Evolutionary conservation across 2,329 filamentous ascomycete species (phyloP), one percentile per base, ranked within the genome.

Genomic region (Coniella vitis): DNA sequence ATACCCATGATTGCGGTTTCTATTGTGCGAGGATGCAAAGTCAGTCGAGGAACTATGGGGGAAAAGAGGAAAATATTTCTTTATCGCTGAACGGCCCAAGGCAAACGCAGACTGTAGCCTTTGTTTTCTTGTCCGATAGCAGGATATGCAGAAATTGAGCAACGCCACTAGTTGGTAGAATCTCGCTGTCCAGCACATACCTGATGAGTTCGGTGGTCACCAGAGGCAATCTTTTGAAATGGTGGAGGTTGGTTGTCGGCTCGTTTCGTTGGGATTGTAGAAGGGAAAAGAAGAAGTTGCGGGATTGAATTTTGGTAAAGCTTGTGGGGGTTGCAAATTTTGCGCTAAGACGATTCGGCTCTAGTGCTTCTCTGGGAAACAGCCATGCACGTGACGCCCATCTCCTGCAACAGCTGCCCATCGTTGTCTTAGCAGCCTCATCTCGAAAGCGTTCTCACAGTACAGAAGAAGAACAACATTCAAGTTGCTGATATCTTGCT

Each of bases 1-100:
- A 98, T 97, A 98, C 93, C 87, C 87, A 91, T 91, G 79, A 84
- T 87, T 86, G 83, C 84, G 76, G 77, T 79, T 78, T 79, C 79
- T 84, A 72, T 65, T 60, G 49, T 54, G 55, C 50, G 48, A 53
- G 51, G 60, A 53, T 52, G 54, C 29, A 52, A 13, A 42, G 42
- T 56, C 9, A 55, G 65, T 57, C 60, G 58, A 53, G n/a, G 36
- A 29, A 12, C 5, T 47, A 4, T 14, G 36, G 22, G n/a, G 32
- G 32, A 17, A 22, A 21, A 16, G 34, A n/a, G 21, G 37, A 19
- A 14, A 16, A 46, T n/a, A n/a, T n/a, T n/a, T n/a, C n/a, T n/a
- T n/a, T n/a, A n/a, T n/a, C n/a, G n/a, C n/a, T n/a, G 25, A 38
- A 8, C 37, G 37, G 31, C 35, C 21, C 22, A 34, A 16, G 34